Conservation (phyloP, 495 filamentous ascomycete genomes). For the Tuber borchii region DNA sequence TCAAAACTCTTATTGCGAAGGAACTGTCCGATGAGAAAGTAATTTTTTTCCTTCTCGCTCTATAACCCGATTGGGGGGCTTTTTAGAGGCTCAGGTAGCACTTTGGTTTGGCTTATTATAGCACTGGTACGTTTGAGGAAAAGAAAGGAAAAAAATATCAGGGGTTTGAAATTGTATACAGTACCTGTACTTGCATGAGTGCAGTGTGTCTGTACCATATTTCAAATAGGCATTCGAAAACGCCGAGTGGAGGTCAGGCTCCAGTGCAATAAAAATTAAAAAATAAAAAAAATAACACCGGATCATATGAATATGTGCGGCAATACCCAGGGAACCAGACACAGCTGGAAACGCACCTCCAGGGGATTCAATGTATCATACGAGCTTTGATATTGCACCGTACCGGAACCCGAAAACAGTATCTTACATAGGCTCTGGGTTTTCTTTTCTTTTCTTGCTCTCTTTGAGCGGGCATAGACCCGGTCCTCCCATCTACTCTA, state of each 20-base stretch:
- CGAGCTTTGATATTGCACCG: not conserved
- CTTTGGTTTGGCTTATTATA: not conserved
- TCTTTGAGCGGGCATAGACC: not conserved
- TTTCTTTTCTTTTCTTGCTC: not conserved
- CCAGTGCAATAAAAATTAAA: not conserved
- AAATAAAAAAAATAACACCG: not conserved
- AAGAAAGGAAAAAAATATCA: too few species aligned
- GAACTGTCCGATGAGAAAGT: conserved; percentile 23
- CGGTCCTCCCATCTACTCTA: not conserved
- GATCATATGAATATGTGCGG: not conserved
- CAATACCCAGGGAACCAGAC: too few species aligned
- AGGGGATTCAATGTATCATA: not conserved
- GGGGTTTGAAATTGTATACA: too few species aligned
- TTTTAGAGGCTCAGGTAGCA: not conserved
- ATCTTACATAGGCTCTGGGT: not conserved
- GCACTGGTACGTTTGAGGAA: too few species aligned
- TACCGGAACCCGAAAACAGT: not conserved
- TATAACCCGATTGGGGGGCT: conserved; percentile 17
- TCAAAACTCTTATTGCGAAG: conserved; percentile 22
- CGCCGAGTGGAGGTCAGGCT: not conserved
- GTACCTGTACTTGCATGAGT: too few species aligned
- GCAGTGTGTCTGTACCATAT: too few species aligned
- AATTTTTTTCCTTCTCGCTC: conserved; percentile 2
- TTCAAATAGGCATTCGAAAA: too few species aligned
- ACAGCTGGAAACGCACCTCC: not conserved